Evolutionary conservation across 306 rosid genomes (phyloP).

Genomic region (Senna tora): DNA sequence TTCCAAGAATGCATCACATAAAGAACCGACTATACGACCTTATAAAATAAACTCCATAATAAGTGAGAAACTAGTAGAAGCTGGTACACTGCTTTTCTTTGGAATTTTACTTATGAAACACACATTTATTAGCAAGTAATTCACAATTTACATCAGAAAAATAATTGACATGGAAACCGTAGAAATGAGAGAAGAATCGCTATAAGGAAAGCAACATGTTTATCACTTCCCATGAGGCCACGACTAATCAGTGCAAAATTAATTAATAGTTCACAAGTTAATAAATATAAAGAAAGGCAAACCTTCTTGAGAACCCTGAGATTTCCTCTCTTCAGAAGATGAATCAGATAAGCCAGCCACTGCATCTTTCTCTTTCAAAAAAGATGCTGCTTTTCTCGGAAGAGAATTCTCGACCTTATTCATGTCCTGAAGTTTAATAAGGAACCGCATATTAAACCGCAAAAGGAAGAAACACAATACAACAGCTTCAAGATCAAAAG

Average conservation of each 20-base stretch:
- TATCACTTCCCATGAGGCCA: constrained; percentile 21
- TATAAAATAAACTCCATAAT: constrained; percentile 18
- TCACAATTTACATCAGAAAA: neutral
- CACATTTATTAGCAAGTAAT: constrained; percentile 26
- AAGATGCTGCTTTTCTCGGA: constrained; percentile 43
- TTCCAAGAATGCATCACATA: constrained; percentile 26
- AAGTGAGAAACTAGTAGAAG: constrained; percentile 9
- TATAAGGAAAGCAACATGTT: constrained; percentile 11
- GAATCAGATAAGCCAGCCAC: constrained; percentile 58
- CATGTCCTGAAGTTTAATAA: constrained; percentile 64
- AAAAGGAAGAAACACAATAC: constrained; percentile 41
- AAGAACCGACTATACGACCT: constrained; percentile 22
- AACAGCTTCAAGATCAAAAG: constrained; percentile 32
- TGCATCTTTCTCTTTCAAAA: constrained; percentile 45
- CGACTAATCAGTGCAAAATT: constrained; percentile 32
- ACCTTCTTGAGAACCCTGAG: constrained; percentile 55
- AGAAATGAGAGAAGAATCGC: constrained; percentile 19
- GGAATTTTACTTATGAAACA: constrained; percentile 2
- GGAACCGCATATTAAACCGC: constrained; percentile 65
- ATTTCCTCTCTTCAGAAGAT: constrained; percentile 55
- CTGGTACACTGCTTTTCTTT: neutral
- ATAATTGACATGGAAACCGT: constrained; percentile 18
- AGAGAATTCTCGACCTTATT: constrained; percentile 48
- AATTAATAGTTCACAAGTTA: constrained; percentile 32
- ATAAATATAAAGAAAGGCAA: constrained; percentile 40